Conservation (phyloP, 495 filamentous ascomycete species). For the Penicillium angulare region DNA sequence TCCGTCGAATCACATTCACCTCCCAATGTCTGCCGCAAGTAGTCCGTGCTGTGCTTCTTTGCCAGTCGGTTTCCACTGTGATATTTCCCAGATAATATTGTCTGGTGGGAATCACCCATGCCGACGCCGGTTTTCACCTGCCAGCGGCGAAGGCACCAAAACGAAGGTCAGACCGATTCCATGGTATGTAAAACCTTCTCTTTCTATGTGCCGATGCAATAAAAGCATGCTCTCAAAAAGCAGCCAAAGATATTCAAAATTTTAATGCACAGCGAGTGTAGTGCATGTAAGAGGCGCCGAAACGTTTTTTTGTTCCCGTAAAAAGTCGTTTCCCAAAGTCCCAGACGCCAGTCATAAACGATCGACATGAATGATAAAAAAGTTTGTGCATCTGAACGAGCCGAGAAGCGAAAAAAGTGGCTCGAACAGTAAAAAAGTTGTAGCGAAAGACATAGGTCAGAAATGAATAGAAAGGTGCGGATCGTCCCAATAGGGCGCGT, state of each 20-base stretch:
- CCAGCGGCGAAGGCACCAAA: constrained; percentile 18
- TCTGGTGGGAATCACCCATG: constrained; percentile 1
- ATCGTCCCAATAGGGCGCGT: constrained; percentile 10
- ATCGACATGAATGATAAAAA: constrained; percentile 47
- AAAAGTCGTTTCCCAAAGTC: constrained; percentile 25
- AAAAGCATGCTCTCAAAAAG: constrained; percentile 26
- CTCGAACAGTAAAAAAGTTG: constrained; percentile 36
- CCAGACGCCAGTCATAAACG: constrained; percentile 47
- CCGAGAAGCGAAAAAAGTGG: constrained; percentile 29
- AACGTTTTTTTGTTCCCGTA: constrained; percentile 30
- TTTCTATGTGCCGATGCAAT: constrained; percentile 48
- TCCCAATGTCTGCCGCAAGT: not conserved
- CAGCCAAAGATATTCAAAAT: constrained; percentile 21
- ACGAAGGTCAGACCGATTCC: constrained; percentile 9
- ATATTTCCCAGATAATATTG: not conserved
- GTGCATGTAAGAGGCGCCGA: constrained; percentile 40
- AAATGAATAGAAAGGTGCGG: constrained; percentile 24
- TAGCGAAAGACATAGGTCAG: constrained; percentile 44
- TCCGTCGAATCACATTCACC: constrained; percentile 12
- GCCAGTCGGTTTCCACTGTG: constrained; percentile 4
- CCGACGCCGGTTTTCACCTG: constrained; percentile 21
- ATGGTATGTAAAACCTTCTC: constrained; percentile 14
- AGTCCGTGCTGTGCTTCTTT: constrained; percentile 3
- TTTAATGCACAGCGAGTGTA: constrained; percentile 46
- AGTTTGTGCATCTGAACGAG: constrained; percentile 40